Evolutionary conservation across 2,329 filamentous ascomycete genomes (phyloP).

Genomic region (Trichoderma sp.): DNA sequence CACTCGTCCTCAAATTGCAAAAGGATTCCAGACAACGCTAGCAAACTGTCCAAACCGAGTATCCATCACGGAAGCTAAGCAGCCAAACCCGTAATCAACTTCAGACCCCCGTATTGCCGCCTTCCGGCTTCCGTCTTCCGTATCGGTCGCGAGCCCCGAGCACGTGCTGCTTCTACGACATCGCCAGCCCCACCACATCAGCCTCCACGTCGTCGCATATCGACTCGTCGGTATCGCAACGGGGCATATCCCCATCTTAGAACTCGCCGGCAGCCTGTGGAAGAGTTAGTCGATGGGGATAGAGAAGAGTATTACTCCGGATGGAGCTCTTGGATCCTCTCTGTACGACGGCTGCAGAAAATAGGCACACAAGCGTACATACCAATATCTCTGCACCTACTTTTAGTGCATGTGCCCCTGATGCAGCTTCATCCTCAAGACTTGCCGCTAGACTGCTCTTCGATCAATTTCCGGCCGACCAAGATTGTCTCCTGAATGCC

Average conservation of each 20-base stretch:
- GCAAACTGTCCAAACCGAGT: not conserved
- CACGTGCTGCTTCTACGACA: constrained; percentile 12
- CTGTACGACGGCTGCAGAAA: constrained; percentile 5
- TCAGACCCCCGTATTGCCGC: constrained; percentile 1
- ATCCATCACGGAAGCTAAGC: not conserved
- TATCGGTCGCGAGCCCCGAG: constrained; percentile 19
- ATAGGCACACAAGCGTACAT: not conserved
- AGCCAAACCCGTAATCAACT: constrained; percentile 1
- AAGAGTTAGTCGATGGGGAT: constrained; percentile 1
- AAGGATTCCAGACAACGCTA: not conserved
- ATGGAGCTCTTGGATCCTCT: not conserved
- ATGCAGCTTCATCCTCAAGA: constrained; percentile 13
- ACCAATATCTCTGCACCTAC: not conserved
- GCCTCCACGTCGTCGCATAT: constrained; percentile 19
- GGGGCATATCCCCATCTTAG: constrained; percentile 14
- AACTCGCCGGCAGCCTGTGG: not conserved
- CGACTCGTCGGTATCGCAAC: constrained; percentile 12
- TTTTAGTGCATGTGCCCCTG: constrained; percentile 13
- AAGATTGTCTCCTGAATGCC: constrained; percentile 60
- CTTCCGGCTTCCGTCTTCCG: constrained; percentile 17
- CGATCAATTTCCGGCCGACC: constrained; percentile 57
- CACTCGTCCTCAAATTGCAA: not conserved
- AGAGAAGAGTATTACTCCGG: not conserved
- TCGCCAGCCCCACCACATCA: constrained; percentile 7
- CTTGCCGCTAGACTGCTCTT: constrained; percentile 41